Percentiles rank a stretch among this genome's conserved stretches.
Evolutionary conservation across 805 yeast species (phyloP).

Genomic region (Teunomyces panamensis): DNA sequence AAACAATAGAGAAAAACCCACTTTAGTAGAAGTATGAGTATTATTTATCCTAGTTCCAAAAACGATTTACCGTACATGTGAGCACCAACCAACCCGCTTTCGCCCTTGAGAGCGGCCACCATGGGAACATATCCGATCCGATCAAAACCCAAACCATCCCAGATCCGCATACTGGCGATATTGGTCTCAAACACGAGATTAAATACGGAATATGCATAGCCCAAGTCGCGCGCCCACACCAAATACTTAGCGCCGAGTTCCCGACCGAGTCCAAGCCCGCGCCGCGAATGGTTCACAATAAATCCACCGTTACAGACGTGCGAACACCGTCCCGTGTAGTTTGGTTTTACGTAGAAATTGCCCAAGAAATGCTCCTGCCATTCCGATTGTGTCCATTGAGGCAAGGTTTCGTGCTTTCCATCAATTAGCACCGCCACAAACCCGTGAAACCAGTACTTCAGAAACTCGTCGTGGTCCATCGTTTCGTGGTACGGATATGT

Average conservation of each 20-base stretch:
- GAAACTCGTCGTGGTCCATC: constrained; percentile 47
- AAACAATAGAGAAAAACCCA: no score
- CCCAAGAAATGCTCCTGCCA: constrained; percentile 61
- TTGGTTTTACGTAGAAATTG: constrained; percentile 79
- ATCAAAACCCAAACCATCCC: constrained; percentile 84
- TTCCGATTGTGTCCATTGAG: constrained; percentile 1
- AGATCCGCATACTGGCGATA: constrained; percentile 66
- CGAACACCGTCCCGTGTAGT: constrained; percentile 78
- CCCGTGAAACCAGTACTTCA: constrained; percentile 62
- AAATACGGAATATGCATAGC: constrained; percentile 80
- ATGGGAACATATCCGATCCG: constrained; percentile 70
- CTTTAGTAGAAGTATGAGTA: no score
- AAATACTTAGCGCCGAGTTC: constrained; percentile 68
- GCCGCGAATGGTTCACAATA: constrained; percentile 53
- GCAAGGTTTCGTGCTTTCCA: constrained; percentile 22
- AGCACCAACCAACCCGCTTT: constrained; percentile 67
- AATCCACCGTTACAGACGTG: constrained; percentile 91
- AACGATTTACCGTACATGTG: constrained; percentile 60
- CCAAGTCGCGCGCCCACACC: constrained; percentile 70
- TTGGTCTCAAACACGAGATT: constrained; percentile 85
- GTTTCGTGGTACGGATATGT: constrained; percentile 65
- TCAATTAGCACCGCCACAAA: constrained; percentile 63
- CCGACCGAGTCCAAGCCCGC: constrained; percentile 71
- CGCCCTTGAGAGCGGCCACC: constrained; percentile 72
- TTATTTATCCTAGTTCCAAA: no score